phyloP scores from a whole-genome alignment of 2,329 filamentous ascomycete species.

The Cyclaneusma minus region DNA sequence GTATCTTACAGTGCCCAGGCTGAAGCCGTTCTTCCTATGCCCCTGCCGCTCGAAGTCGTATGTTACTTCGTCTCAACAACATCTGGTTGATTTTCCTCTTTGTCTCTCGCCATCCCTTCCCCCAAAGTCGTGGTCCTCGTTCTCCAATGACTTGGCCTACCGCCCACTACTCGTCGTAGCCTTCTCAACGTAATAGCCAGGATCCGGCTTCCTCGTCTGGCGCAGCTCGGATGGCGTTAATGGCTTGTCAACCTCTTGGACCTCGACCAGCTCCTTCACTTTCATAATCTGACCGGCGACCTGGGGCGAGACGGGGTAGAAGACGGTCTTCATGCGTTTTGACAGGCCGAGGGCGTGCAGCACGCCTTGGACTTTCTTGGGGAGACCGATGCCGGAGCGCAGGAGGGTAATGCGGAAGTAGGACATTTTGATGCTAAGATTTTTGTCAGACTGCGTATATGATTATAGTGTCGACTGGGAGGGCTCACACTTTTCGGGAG shows the following conservation, averaged over 20 bases:
- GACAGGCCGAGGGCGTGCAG: slow-evolving; percentile 55
- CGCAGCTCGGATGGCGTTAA: slow-evolving; percentile 45
- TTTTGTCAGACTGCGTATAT: too few relatives aligned
- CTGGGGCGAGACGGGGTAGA: slow-evolving; percentile 51
- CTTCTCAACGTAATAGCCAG: slow-evolving; percentile 53
- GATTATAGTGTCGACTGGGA: too few relatives aligned
- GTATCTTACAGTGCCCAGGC: too few relatives aligned
- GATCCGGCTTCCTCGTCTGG: slow-evolving; percentile 45
- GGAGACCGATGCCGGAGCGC: slow-evolving; percentile 58
- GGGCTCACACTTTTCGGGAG: too few relatives aligned
- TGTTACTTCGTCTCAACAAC: too few relatives aligned
- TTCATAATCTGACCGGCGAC: slow-evolving; percentile 61
- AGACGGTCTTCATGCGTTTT: slow-evolving; percentile 58
- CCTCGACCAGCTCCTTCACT: slow-evolving; percentile 58
- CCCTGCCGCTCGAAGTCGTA: too few relatives aligned
- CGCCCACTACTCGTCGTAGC: slow-evolving; percentile 11
- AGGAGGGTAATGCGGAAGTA: slow-evolving; percentile 62
- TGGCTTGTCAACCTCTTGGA: slow-evolving; percentile 46
- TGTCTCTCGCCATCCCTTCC: too few relatives aligned
- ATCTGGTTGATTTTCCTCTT: too few relatives aligned
- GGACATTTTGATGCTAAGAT: slow-evolving; percentile 26
- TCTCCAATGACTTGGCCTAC: too few relatives aligned
- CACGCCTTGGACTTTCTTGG: slow-evolving; percentile 45
- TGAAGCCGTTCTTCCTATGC: too few relatives aligned
- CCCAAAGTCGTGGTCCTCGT: background rate